Conservation (phyloP, 139 green algal genomes). For the Raphidocelis subcapitata region DNA sequence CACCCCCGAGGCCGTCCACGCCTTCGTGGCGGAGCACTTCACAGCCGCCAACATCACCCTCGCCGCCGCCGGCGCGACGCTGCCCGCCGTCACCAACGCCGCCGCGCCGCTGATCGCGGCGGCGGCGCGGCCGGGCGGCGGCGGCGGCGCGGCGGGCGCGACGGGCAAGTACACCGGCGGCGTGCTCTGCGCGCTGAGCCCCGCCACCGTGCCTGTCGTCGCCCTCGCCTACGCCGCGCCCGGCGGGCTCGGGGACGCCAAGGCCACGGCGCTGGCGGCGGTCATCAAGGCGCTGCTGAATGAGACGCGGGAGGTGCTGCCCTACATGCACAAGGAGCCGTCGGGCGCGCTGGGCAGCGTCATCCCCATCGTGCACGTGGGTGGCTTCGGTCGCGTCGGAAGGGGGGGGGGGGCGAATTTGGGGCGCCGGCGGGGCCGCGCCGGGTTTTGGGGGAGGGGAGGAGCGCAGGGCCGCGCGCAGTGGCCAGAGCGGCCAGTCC, state of each 20-base stretch:
- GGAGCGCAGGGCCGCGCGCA: too few relatives aligned
- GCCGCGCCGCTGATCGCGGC: too few relatives aligned
- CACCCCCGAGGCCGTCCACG: slow-evolving; percentile 31
- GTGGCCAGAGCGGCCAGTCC: too few relatives aligned
- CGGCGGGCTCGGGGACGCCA: slow-evolving; percentile 46
- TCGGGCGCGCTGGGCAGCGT: slow-evolving; percentile 29
- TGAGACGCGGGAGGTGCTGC: slow-evolving; percentile 36
- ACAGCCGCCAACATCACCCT: slow-evolving; percentile 32
- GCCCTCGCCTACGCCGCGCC: slow-evolving; percentile 53
- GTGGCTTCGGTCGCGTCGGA: too few relatives aligned
- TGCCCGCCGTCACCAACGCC: background rate
- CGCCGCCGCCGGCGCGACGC: slow-evolving; percentile 34
- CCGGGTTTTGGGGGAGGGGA: too few relatives aligned
- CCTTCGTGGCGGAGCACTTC: slow-evolving; percentile 33
- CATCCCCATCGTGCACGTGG: slow-evolving; percentile 32
- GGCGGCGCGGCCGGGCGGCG: background rate
- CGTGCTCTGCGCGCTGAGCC: slow-evolving; percentile 37
- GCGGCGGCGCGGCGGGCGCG: background rate
- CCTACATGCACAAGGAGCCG: slow-evolving; percentile 26
- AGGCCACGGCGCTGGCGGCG: slow-evolving; percentile 38
- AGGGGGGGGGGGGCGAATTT: too few relatives aligned
- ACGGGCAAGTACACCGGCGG: slow-evolving; percentile 43
- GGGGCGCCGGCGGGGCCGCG: too few relatives aligned
- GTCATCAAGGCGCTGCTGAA: slow-evolving; percentile 55
- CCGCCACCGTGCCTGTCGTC: slow-evolving; percentile 27